These are phyloP conservation scores for Leccinellum luteum DNA, from an alignment of 768 basidiomycete genomes.

Conservation along the genomic window DNA sequence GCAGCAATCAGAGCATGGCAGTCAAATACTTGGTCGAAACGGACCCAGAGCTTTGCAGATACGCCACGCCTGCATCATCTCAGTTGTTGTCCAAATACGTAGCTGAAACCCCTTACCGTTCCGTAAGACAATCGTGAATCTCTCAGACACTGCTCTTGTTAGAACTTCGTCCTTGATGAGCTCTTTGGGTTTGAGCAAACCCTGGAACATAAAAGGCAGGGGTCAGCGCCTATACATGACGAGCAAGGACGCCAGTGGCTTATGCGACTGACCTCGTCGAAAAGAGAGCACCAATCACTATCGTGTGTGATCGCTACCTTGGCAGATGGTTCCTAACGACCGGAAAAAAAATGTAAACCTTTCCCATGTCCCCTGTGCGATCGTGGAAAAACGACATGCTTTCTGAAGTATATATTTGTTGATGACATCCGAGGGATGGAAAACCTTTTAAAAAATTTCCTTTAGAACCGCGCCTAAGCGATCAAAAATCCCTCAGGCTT, in stretches of 20 bases:
- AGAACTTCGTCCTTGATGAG: constrained; percentile 11
- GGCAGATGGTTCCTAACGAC: constrained; percentile 19
- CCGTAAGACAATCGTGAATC: constrained; percentile 2
- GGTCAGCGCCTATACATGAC: not conserved
- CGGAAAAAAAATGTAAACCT: not conserved
- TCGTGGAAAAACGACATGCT: constrained; percentile 4
- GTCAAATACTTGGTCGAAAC: not conserved
- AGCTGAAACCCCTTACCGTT: constrained; percentile 10
- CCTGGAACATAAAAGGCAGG: not conserved
- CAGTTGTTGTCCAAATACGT: not conserved
- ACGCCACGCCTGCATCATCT: constrained; percentile 19
- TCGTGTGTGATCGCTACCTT: constrained; percentile 27
- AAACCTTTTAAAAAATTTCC: constrained; percentile 8
- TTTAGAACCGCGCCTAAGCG: not conserved
- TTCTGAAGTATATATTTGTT: constrained; percentile 23
- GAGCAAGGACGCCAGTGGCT: not conserved
- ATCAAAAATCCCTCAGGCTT: not conserved
- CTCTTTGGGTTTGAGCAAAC: constrained; percentile 8
- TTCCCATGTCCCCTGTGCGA: not conserved
- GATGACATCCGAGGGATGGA: constrained; percentile 25
- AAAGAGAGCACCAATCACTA: constrained; percentile 18
- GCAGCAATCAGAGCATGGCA: not conserved
- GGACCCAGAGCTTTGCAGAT: constrained; percentile 16
- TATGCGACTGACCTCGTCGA: constrained; percentile 13
- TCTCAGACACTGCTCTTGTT: constrained; percentile 11